Conservation (phyloP, 73 alveolate genomes). For the Tetrahymena malaccensis region DNA sequence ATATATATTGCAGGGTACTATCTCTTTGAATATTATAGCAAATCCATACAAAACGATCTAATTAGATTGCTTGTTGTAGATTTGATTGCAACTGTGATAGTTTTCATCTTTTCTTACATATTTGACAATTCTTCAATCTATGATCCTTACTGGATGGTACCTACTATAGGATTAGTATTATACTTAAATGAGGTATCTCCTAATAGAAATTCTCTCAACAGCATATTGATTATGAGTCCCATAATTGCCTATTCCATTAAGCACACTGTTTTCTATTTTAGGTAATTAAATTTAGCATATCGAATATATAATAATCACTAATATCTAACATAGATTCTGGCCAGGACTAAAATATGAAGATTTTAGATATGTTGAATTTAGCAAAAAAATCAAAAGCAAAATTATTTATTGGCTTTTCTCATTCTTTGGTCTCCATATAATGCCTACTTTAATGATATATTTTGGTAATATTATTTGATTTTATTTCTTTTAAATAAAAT, state of each 20-base stretch:
- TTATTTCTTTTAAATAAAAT: not conserved
- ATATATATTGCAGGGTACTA: not conserved
- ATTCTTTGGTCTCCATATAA: conserved; percentile 12
- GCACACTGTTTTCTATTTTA: conserved; percentile 14
- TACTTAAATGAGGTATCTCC: conserved; percentile 8
- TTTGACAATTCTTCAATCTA: conserved; percentile 25
- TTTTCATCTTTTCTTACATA: not conserved
- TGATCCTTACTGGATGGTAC: conserved; percentile 29
- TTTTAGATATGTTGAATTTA: conserved; percentile 14
- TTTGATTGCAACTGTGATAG: not conserved
- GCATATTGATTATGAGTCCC: not conserved
- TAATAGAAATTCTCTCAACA: not conserved
- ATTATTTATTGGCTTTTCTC: conserved; percentile 11
- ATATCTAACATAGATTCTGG: not conserved
- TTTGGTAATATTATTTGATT: conserved; percentile 11
- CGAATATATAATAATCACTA: not conserved
- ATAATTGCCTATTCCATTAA: conserved; percentile 10
- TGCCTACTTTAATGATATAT: conserved; percentile 33
- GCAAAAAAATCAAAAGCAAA: conserved; percentile 1
- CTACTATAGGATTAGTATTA: conserved; percentile 9
- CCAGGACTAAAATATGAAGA: conserved; percentile 44
- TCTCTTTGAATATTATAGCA: not conserved
- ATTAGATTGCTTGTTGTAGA: not conserved
- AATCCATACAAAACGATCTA: not conserved
- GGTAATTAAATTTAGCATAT: not conserved